Conservation (phyloP, 2,329 filamentous ascomycete genomes). For the Claviceps lovelessii region DNA sequence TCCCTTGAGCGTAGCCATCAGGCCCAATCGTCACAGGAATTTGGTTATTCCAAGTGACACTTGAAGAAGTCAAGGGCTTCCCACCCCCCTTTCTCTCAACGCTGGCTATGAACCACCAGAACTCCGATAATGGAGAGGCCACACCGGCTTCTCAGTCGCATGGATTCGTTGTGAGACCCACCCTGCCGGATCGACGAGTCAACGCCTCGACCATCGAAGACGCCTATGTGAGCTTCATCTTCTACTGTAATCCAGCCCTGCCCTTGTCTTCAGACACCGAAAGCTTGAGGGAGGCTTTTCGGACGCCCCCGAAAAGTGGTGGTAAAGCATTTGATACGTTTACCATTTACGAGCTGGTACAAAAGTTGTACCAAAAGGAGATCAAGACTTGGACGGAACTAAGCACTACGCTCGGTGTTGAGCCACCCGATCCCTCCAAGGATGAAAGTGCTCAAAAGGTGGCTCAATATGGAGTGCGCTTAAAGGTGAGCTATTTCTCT, state of each 20-base stretch:
- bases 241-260: conserved; percentile 81
- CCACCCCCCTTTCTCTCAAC: neutral
- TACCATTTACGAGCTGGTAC: conserved; percentile 62
- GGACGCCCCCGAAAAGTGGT: conserved; percentile 69
- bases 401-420: conserved; percentile 74
- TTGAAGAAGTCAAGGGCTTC: neutral
- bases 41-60: neutral
- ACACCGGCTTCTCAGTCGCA: neutral
- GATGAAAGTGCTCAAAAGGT: conserved; percentile 87
- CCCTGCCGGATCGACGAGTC: conserved; percentile 53
- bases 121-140: neutral
- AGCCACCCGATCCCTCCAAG: conserved; percentile 66
- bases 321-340: conserved; percentile 75
- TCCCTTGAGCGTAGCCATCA: neutral
- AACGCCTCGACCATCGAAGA: conserved; percentile 60
- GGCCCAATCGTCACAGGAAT: neutral
- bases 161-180: conserved; percentile 9
- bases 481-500: conserved; percentile 49
- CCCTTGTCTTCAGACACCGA: conserved; percentile 50
- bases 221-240: conserved; percentile 70
- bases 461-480: conserved; percentile 80
- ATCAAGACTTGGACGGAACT: conserved; percentile 89
- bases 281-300: conserved; percentile 61
- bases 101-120: neutral
- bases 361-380: conserved; percentile 63